Conservation (phyloP, 2,329 filamentous ascomycete species). For the Botrytis porri region DNA sequence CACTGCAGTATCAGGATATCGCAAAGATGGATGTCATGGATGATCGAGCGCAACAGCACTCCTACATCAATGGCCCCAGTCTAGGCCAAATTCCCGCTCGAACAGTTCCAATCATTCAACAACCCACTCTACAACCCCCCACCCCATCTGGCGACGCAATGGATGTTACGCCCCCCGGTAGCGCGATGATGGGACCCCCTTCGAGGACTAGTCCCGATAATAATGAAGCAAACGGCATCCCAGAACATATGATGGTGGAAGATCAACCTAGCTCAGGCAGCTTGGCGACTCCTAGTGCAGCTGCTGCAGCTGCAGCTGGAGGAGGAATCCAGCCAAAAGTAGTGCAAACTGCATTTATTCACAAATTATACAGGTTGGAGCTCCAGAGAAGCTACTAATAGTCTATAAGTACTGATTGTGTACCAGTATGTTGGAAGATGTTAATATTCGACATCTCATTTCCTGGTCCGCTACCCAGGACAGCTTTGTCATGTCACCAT, state of each 20-base stretch:
- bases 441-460: slow-evolving; percentile 88
- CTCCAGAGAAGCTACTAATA: background rate
- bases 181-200: slow-evolving; percentile 42
- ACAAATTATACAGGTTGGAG: slow-evolving; percentile 94
- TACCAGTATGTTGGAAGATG: slow-evolving; percentile 90
- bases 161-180: slow-evolving; percentile 54
- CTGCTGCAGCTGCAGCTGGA: slow-evolving; percentile 57
- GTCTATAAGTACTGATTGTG: slow-evolving; percentile 23
- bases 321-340: slow-evolving; percentile 93
- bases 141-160: slow-evolving; percentile 58
- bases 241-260: slow-evolving; percentile 33
- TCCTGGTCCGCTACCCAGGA: slow-evolving; percentile 93
- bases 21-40: slow-evolving; percentile 35
- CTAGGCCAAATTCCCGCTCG: slow-evolving; percentile 30
- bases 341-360: slow-evolving; percentile 97
- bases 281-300: slow-evolving; percentile 37
- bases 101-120: slow-evolving; percentile 56
- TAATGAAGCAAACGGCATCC: slow-evolving; percentile 36
- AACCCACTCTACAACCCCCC: slow-evolving; percentile 57
- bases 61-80: slow-evolving; percentile 32
- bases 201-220: slow-evolving; percentile 37
- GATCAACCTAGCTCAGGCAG: slow-evolving; percentile 41
- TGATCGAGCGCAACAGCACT: slow-evolving; percentile 35
- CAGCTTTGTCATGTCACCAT: slow-evolving; percentile 98
- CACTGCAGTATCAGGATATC: slow-evolving; percentile 29